phyloP scores from a whole-genome alignment of 2,329 filamentous ascomycete genomes.

The Epichloe scottii region DNA sequence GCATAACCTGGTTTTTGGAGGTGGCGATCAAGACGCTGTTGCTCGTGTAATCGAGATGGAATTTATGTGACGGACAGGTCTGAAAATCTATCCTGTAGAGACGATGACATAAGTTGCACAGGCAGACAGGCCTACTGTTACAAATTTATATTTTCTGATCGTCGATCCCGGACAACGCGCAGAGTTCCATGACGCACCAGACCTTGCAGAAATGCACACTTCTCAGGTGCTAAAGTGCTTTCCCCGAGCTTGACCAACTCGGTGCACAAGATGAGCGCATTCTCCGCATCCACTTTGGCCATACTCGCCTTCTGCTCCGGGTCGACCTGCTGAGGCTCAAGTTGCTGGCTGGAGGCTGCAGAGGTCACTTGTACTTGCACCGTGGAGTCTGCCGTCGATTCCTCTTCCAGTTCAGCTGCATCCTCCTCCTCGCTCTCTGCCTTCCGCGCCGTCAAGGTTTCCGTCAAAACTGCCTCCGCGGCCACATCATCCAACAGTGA shows the following conservation, averaged over 20 bases:
- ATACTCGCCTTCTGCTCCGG: conserved; percentile 30
- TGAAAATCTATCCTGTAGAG: too few relatives aligned
- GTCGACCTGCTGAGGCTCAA: conserved; percentile 36
- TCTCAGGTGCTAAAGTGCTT: conserved; percentile 26
- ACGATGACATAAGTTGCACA: too few relatives aligned
- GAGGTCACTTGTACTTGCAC: background rate
- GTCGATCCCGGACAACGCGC: conserved; percentile 21
- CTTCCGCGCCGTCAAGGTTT: conserved; percentile 33
- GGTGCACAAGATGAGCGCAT: conserved; percentile 45
- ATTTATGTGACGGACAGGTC: too few relatives aligned
- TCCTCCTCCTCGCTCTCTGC: conserved; percentile 9
- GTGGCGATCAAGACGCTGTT: background rate
- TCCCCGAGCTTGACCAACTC: conserved; percentile 37
- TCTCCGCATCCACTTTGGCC: conserved; percentile 44
- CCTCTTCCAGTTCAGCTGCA: conserved; percentile 7
- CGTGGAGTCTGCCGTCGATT: conserved; percentile 15
- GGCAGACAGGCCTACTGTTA: too few relatives aligned
- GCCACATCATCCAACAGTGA: conserved; percentile 29
- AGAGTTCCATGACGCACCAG: conserved; percentile 38
- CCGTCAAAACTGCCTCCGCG: conserved; percentile 31
- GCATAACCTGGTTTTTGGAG: background rate
- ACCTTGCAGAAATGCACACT: conserved; percentile 30
- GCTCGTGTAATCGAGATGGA: background rate
- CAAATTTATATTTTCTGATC: background rate
- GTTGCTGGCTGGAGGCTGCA: conserved; percentile 17